Evolutionary conservation across 2,329 filamentous ascomycete species (phyloP).

Genomic region (Trichothecium roseum): DNA sequence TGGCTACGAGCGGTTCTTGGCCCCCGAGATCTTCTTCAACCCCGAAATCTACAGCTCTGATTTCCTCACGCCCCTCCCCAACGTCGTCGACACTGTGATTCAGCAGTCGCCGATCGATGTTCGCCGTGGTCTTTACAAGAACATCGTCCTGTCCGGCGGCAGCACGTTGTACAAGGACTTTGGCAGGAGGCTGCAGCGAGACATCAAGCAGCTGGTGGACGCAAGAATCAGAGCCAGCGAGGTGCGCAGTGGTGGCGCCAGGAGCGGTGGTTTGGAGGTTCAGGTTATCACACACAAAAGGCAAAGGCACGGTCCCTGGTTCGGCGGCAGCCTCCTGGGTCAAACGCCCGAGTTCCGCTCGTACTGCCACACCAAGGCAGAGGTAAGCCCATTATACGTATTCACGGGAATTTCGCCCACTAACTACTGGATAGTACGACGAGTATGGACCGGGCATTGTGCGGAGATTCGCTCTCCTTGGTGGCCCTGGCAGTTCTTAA

Average conservation of each 20-base stretch:
- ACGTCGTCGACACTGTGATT: slow-evolving; percentile 91
- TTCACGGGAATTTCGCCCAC: neutral
- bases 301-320: slow-evolving; percentile 96
- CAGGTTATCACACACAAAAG: slow-evolving; percentile 97
- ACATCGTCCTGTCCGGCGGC: slow-evolving; percentile 94
- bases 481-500: slow-evolving; percentile 77
- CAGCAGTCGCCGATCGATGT: slow-evolving; percentile 98
- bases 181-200: slow-evolving; percentile 86
- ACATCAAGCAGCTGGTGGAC: slow-evolving; percentile 94
- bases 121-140: slow-evolving; percentile 95
- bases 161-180: slow-evolving; percentile 99
- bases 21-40: slow-evolving; percentile 99
- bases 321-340: slow-evolving; percentile 89
- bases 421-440: slow-evolving; percentile 54
- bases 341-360: slow-evolving; percentile 98
- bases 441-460: slow-evolving; percentile 95
- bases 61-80: slow-evolving; percentile 89
- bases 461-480: slow-evolving; percentile 83
- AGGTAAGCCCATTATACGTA: slow-evolving; percentile 33
- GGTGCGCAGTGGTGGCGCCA: slow-evolving; percentile 80
- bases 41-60: slow-evolving; percentile 99
- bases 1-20: slow-evolving; percentile 94
- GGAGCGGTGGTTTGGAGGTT: slow-evolving; percentile 88
- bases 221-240: slow-evolving; percentile 88
- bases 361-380: slow-evolving; percentile 91